A percentile compares a stretch with the other conserved stretches of the same genome.
phyloP scores from a whole-genome alignment of 306 rosid genomes.

The Gynostemma pentaphyllum region DNA sequence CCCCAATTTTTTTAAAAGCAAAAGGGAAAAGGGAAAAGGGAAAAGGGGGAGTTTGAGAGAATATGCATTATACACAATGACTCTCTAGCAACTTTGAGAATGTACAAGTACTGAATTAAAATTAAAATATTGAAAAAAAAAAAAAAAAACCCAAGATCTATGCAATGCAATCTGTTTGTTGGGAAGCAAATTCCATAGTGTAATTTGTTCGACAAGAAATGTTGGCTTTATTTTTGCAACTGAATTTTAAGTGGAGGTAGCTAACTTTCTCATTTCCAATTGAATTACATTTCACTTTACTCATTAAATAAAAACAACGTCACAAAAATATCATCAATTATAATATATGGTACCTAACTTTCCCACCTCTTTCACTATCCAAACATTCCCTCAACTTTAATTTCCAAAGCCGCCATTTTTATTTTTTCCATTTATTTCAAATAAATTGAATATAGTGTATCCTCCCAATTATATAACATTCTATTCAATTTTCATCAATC shows the following conservation, averaged over 20 bases:
- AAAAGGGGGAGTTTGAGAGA: neutral
- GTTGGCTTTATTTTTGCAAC: neutral
- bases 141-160: neutral
- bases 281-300: conserved; percentile 6
- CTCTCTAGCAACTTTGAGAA: neutral
- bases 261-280: neutral
- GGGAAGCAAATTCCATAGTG: neutral
- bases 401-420: neutral
- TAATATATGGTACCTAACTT: conserved; percentile 4
- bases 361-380: conserved; percentile 9
- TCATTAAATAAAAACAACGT: neutral
- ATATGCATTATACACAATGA: neutral
- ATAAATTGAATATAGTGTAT: neutral
- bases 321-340: conserved; percentile 6
- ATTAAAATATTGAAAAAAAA: no score
- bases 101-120: no score
- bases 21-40: neutral
- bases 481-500: neutral
- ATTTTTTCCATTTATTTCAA: neutral
- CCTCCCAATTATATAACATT: neutral
- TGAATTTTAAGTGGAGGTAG: neutral
- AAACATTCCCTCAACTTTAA: conserved; percentile 8
- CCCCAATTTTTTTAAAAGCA: neutral
- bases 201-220: neutral
- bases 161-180: neutral